A percentile compares a stretch with the other conserved stretches of the same genome.
Evolutionary conservation across 768 basidiomycete species (phyloP).

Genomic region (Lentinula lateritia): DNA sequence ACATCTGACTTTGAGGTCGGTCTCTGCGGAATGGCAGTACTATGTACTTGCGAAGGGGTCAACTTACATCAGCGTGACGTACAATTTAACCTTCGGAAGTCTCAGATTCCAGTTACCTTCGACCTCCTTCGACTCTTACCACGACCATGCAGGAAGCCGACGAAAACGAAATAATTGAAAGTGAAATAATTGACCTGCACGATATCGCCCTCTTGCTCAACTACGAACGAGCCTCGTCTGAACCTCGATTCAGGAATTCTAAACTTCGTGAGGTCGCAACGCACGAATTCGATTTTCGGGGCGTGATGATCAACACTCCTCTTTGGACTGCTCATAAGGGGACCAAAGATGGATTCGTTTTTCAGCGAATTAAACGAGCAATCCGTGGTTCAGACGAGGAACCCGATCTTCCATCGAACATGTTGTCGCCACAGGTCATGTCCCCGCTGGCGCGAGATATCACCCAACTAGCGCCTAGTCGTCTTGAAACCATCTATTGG

Average conservation of each 20-base stretch:
- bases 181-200: slow-evolving; percentile 10
- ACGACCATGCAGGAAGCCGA: background rate
- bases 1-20: too few relatives aligned
- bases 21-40: too few relatives aligned
- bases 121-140: too few relatives aligned
- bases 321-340: background rate
- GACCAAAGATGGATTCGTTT: slow-evolving; percentile 12
- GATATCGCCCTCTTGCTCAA: slow-evolving; percentile 15
- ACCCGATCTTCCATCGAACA: slow-evolving; percentile 15
- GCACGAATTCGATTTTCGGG: background rate
- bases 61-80: too few relatives aligned
- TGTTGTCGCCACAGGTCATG: slow-evolving; percentile 8
- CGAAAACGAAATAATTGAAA: background rate
- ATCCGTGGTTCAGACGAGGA: background rate
- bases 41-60: too few relatives aligned
- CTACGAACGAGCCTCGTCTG: background rate
- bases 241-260: slow-evolving; percentile 15
- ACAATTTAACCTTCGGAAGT: too few relatives aligned
- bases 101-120: background rate
- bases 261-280: slow-evolving; percentile 13
- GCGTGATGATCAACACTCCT: background rate
- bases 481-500: slow-evolving; percentile 16
- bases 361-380: slow-evolving; percentile 1
- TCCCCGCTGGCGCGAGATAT: background rate
- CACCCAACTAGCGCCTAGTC: slow-evolving; percentile 1